These are phyloP conservation scores for Calocybe gangraenosa DNA, from an alignment of 768 basidiomycete genomes.

Conservation along the genomic window DNA sequence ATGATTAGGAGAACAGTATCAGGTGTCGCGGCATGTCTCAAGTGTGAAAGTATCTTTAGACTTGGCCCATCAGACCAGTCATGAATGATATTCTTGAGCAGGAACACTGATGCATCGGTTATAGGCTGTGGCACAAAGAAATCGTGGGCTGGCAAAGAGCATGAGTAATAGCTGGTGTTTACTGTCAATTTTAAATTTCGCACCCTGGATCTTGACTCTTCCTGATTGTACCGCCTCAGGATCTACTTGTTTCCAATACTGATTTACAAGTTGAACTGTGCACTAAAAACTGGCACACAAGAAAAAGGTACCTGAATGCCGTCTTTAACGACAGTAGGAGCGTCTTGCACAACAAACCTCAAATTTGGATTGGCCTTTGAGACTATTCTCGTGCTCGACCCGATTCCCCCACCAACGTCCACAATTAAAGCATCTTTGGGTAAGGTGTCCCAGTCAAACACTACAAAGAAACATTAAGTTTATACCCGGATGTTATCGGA, in stretches of 20 bases:
- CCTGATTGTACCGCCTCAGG: not conserved
- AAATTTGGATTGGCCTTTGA: constrained; percentile 26
- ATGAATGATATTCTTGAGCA: constrained; percentile 25
- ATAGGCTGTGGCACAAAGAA: constrained; percentile 28
- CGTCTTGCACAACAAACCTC: constrained; percentile 30
- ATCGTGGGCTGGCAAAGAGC: constrained; percentile 16
- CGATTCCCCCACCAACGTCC: constrained; percentile 33
- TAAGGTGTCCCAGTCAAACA: constrained; percentile 17
- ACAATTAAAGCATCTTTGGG: constrained; percentile 17
- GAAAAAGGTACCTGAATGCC: constrained; percentile 15
- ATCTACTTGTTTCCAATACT: not conserved
- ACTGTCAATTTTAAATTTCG: not conserved
- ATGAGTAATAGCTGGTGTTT: not conserved
- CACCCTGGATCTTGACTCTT: not conserved
- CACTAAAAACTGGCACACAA: too few species aligned
- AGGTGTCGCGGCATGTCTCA: too few species aligned
- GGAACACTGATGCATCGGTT: too few species aligned
- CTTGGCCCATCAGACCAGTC: constrained; percentile 27
- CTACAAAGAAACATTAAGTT: constrained; percentile 6
- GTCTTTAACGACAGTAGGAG: constrained; percentile 20
- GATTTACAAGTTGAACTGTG: too few species aligned
- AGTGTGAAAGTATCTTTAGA: too few species aligned
- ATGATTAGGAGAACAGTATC: not conserved
- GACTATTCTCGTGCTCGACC: constrained; percentile 24
- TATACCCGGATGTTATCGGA: too few species aligned